Conservation (phyloP, 2,329 filamentous ascomycete genomes). For the Aspergillus spinulosporus region DNA sequence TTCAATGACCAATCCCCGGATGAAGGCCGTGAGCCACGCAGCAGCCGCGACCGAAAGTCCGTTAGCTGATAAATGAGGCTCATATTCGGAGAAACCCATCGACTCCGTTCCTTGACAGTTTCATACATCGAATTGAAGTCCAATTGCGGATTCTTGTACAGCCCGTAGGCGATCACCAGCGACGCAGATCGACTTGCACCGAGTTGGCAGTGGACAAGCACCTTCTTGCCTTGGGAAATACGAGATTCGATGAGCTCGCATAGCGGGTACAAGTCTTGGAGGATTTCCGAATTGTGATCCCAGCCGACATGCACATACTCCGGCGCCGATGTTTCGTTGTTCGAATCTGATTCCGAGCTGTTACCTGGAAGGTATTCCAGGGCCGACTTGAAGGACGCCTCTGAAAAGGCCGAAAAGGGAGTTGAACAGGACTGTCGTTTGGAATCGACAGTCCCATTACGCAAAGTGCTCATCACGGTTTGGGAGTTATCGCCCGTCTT, state of each 20-base stretch:
- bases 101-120: constrained; percentile 62
- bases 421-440: constrained; percentile 41
- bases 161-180: constrained; percentile 64
- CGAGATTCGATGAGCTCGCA: constrained; percentile 64
- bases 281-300: constrained; percentile 69
- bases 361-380: constrained; percentile 42
- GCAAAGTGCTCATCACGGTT: constrained; percentile 47
- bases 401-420: constrained; percentile 48
- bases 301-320: constrained; percentile 67
- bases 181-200: constrained; percentile 67
- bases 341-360: constrained; percentile 33
- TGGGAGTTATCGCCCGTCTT: constrained; percentile 32
- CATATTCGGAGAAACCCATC: constrained; percentile 70
- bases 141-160: constrained; percentile 62
- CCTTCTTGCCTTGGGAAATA: constrained; percentile 59
- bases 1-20: constrained; percentile 38
- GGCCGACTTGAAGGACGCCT: constrained; percentile 52
- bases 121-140: constrained; percentile 67
- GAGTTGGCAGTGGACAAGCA: constrained; percentile 65
- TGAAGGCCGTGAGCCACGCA: constrained; percentile 35
- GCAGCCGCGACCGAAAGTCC: constrained; percentile 55
- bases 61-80: constrained; percentile 68
- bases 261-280: constrained; percentile 60
- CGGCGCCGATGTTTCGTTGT: constrained; percentile 44
- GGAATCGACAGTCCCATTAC: constrained; percentile 46